phyloP scores from a whole-genome alignment of 805 yeast genomes.

The Lachancea lanzarotensis region DNA sequence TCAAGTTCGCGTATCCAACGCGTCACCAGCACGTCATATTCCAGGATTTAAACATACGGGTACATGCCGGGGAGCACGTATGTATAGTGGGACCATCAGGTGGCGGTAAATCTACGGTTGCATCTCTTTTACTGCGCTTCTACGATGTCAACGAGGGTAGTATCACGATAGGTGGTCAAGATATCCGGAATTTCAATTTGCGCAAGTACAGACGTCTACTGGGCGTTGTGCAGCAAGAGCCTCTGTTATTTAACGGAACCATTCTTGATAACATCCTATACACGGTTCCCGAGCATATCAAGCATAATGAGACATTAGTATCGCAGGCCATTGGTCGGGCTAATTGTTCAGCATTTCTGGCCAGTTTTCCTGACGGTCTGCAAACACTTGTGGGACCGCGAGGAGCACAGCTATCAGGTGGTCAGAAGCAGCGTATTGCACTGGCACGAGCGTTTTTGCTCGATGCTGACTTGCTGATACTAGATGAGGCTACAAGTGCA shows the following conservation, averaged over 20 bases:
- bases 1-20: constrained; percentile 77
- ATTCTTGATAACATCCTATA: constrained; percentile 77
- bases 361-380: constrained; percentile 72
- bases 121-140: constrained; percentile 71
- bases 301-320: constrained; percentile 55
- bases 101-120: constrained; percentile 86
- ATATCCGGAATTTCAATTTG: constrained; percentile 59
- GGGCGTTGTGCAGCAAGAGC: constrained; percentile 94
- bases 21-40: constrained; percentile 68
- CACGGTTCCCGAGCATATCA: constrained; percentile 45
- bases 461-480: constrained; percentile 69
- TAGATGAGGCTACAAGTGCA: constrained; percentile 95
- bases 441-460: constrained; percentile 80
- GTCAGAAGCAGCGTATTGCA: constrained; percentile 90
- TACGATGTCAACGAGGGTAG: constrained; percentile 71
- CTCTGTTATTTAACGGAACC: constrained; percentile 80
- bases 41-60: constrained; percentile 48
- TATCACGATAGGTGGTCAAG: constrained; percentile 57
- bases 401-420: constrained; percentile 87
- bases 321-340: constrained; percentile 59
- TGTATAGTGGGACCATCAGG: constrained; percentile 98
- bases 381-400: constrained; percentile 82
- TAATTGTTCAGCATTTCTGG: constrained; percentile 63
- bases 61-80: constrained; percentile 76
- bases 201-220: constrained; percentile 64